These are phyloP conservation scores for Cryptococcus maquisensis DNA, from an alignment of 1,284 basidiomycete species.

Conservation along the genomic window DNA sequence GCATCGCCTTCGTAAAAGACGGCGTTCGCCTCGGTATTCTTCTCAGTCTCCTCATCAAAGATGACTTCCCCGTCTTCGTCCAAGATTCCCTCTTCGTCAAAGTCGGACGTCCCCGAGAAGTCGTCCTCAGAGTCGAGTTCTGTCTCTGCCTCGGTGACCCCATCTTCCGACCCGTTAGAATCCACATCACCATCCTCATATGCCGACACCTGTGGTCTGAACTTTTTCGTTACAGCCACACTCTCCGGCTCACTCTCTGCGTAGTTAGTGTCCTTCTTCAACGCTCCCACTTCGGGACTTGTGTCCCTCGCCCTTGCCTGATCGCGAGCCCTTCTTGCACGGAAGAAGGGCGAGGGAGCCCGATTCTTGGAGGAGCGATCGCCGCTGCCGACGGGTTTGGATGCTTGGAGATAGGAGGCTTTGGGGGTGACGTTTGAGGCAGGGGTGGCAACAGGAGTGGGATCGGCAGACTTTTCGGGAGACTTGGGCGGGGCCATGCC, in stretches of 20 bases:
- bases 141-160: slow-evolving; percentile 39
- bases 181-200: slow-evolving; percentile 37
- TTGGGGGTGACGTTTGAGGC: slow-evolving; percentile 5
- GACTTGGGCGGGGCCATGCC: slow-evolving; percentile 7
- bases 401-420: slow-evolving; percentile 24
- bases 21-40: slow-evolving; percentile 70
- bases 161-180: slow-evolving; percentile 30
- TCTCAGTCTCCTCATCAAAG: slow-evolving; percentile 71
- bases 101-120: slow-evolving; percentile 46
- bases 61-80: slow-evolving; percentile 53
- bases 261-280: slow-evolving; percentile 63
- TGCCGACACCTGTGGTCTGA: slow-evolving; percentile 42
- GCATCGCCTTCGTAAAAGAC: slow-evolving; percentile 49
- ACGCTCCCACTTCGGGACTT: slow-evolving; percentile 66
- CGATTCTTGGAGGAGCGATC: slow-evolving; percentile 16
- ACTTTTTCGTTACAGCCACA: slow-evolving; percentile 43
- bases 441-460: neutral
- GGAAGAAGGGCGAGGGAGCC: slow-evolving; percentile 46
- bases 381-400: slow-evolving; percentile 29
- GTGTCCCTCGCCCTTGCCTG: slow-evolving; percentile 54
- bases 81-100: slow-evolving; percentile 41
- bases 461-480: slow-evolving; percentile 1
- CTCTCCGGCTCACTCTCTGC: slow-evolving; percentile 58
- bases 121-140: slow-evolving; percentile 49
- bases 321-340: slow-evolving; percentile 39